phyloP scores from a whole-genome alignment of 2,329 filamentous ascomycete genomes.

The Pseudogymnoascus sp. region DNA sequence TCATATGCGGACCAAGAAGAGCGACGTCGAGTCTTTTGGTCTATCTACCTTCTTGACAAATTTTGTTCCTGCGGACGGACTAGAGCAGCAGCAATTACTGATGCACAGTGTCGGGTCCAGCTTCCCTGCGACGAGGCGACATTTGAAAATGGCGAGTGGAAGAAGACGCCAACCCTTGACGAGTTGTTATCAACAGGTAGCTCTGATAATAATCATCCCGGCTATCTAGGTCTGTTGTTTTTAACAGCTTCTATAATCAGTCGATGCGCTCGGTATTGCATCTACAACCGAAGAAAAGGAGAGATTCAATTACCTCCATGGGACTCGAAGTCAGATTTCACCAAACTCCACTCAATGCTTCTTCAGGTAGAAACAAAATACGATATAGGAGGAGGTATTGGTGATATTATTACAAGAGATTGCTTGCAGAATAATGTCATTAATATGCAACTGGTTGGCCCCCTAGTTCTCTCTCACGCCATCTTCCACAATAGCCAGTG shows the following conservation, averaged over 20 bases:
- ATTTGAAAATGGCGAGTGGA: constrained; percentile 21
- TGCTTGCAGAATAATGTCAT: constrained; percentile 14
- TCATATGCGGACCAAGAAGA: constrained; percentile 29
- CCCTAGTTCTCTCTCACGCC: constrained; percentile 30
- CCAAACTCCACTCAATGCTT: constrained; percentile 30
- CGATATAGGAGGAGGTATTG: constrained; percentile 23
- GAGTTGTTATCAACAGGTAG: constrained; percentile 13
- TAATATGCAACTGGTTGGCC: constrained; percentile 25
- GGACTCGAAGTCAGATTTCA: constrained; percentile 33
- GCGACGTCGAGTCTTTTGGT: constrained; percentile 35
- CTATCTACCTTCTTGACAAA: constrained; percentile 35
- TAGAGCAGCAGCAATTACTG: constrained; percentile 32
- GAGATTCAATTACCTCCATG: constrained; percentile 30
- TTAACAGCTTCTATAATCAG: constrained; percentile 33
- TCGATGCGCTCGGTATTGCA: constrained; percentile 29
- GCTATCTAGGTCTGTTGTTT: constrained; percentile 28
- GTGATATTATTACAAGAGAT: constrained; percentile 19
- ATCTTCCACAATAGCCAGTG: constrained; percentile 34
- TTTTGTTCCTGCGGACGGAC: constrained; percentile 34
- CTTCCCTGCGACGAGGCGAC: constrained; percentile 28
- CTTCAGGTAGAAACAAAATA: constrained; percentile 31
- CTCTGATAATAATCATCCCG: constrained; percentile 21
- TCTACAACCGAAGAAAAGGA: constrained; percentile 20
- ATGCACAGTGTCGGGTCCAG: constrained; percentile 31
- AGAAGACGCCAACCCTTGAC: constrained; percentile 18